Base-by-base conservation (phyloP, 1,284 basidiomycete species). In the Cryptococcus wingfieldii region DNA sequence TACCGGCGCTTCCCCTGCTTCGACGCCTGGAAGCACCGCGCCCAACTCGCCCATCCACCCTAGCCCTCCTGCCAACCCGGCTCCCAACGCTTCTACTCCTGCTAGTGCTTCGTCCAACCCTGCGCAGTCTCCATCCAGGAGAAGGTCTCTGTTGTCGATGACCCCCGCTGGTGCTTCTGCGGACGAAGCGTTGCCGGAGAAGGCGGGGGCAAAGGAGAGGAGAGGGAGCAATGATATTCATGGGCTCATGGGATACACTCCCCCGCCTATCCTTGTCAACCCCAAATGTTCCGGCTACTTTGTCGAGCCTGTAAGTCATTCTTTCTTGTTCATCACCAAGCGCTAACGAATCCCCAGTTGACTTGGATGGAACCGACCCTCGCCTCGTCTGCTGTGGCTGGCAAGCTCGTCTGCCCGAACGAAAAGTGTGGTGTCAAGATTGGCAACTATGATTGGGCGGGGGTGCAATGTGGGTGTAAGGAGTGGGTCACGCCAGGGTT, bases 401-500 rank as follows among this genome's bases (percentile, higher is more conserved):
- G 95, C 5, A 94, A 93, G 80, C 88, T 98, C 56, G 65, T 84
- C 1, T 98, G 95, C 69, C 95, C 95, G 1, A 94, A 92, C 71
- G 82, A 84, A 64, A 91, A 89, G 71, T 98, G 95, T 67, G 82
- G 83, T 0, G 85, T 83, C 18, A 98, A 98, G 78, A 82, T 98
- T 25, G 95, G 95, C 4, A 95, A 88, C 70, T 98, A 87, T 71
- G 93, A 96, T 74, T 98, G 95, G 95, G 91, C 94, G 4, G 95
- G 95, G 1, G 86, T 90, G 47, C 85, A 88, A 70, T 97, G 93
- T 74, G 88, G 88, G 23, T 97, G 93, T 70, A 87, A 86, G 67
- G 84, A 87, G 67, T 94, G 91, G 91, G 88, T 94, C 34, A 86
- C 86, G 6, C 91, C 91, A 27, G 91, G 90, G 0, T 95, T 96